These are phyloP conservation scores for Volvariella volvacea DNA, from an alignment of 1,284 basidiomycete species.

Conservation along the genomic window DNA sequence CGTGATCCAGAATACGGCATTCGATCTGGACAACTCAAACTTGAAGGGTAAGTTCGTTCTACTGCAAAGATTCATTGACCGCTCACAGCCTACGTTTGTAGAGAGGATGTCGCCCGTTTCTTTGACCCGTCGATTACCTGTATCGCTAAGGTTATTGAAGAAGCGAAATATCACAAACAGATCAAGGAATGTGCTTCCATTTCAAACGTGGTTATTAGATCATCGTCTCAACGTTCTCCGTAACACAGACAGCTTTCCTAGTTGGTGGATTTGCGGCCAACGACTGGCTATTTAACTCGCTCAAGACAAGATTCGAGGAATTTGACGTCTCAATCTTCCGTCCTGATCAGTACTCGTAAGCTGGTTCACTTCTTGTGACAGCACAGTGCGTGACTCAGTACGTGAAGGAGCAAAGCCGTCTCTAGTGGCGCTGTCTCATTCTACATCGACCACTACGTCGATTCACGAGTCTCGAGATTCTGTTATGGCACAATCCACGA, in stretches of 20 bases:
- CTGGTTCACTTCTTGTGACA: background rate
- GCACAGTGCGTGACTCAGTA: background rate
- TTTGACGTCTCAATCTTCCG: constrained; percentile 21
- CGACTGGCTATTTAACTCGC: constrained; percentile 29
- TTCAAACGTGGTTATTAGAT: too few relatives aligned
- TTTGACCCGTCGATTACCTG: constrained; percentile 31
- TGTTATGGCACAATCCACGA: constrained; percentile 29
- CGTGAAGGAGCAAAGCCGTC: constrained; percentile 47
- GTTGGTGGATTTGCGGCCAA: constrained; percentile 42
- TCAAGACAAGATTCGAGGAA: constrained; percentile 20
- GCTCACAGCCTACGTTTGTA: constrained; percentile 9
- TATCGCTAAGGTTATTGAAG: constrained; percentile 24
- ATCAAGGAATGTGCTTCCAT: constrained; percentile 10
- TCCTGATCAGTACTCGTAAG: constrained; percentile 21
- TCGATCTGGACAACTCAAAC: constrained; percentile 28
- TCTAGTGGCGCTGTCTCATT: constrained; percentile 50
- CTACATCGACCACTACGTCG: constrained; percentile 42
- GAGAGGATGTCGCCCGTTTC: constrained; percentile 26
- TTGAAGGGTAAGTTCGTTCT: constrained; percentile 31
- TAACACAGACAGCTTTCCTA: constrained; percentile 28
- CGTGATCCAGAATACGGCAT: constrained; percentile 32
- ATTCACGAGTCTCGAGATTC: constrained; percentile 35
- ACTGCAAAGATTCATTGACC: background rate
- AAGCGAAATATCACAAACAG: constrained; percentile 19
- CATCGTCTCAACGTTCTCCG: background rate